Evolutionary conservation across 148 eudicot species (phyloP).

Genomic region (Fagopyrum esculentum): DNA sequence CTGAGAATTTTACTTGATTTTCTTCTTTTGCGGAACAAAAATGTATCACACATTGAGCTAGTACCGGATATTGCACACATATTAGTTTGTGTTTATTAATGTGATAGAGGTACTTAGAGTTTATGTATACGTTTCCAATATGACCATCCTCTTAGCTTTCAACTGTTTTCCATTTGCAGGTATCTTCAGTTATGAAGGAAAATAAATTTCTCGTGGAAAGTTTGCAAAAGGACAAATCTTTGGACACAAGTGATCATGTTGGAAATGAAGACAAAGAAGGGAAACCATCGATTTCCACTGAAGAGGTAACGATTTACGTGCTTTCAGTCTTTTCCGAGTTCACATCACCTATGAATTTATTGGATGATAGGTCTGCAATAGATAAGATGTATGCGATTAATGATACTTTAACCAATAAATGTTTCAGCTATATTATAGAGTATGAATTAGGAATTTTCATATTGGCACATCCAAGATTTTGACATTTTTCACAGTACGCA

Average conservation of each 20-base stretch:
- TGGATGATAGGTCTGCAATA: background rate
- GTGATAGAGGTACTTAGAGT: background rate
- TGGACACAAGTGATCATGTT: slow-evolving; percentile 20
- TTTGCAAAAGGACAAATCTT: slow-evolving; percentile 23
- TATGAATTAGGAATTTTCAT: slow-evolving; percentile 1
- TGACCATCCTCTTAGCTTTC: background rate
- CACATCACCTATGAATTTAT: background rate
- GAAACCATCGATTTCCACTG: slow-evolving; percentile 10
- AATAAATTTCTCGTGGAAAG: slow-evolving; percentile 33
- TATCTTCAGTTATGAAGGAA: slow-evolving; percentile 46
- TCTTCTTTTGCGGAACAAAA: background rate
- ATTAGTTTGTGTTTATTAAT: background rate
- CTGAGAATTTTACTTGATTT: background rate
- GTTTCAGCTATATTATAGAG: background rate
- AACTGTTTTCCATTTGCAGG: slow-evolving; percentile 31
- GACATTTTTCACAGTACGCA: background rate
- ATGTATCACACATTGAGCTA: background rate
- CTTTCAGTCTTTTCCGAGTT: background rate
- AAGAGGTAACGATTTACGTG: slow-evolving; percentile 2
- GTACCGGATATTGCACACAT: background rate
- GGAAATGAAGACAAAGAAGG: slow-evolving; percentile 18
- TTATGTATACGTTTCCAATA: background rate
- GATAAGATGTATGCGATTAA: background rate
- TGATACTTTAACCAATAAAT: background rate
- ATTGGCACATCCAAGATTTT: background rate